These are phyloP conservation scores for Hemileccinum impolitum DNA, from an alignment of 768 basidiomycete genomes.

Conservation along the genomic window DNA sequence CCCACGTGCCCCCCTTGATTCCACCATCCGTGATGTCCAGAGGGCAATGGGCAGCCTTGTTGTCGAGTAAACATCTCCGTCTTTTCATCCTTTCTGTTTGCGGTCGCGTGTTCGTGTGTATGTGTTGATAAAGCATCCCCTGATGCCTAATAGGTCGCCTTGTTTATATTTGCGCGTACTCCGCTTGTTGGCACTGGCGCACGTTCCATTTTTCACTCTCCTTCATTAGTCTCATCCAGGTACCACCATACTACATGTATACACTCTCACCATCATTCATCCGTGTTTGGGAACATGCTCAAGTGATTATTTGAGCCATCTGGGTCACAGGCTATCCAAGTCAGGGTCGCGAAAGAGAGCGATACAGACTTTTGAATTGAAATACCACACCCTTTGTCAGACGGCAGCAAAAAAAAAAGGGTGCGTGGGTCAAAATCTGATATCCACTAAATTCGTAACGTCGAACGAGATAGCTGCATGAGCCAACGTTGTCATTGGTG, in stretches of 20 bases:
- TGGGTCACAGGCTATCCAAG: neutral
- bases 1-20: slow-evolving; percentile 44
- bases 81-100: neutral
- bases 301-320: neutral
- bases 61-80: slow-evolving; percentile 51
- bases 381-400: neutral
- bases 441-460: slow-evolving; percentile 6
- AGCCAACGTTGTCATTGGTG: neutral
- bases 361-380: slow-evolving; percentile 7
- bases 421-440: slow-evolving; percentile 12
- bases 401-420: slow-evolving; percentile 11
- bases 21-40: slow-evolving; percentile 64
- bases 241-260: slow-evolving; percentile 24
- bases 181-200: slow-evolving; percentile 4
- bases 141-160: slow-evolving; percentile 17
- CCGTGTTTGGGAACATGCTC: neutral
- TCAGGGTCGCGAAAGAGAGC: slow-evolving; percentile 14
- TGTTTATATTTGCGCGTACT: slow-evolving; percentile 17
- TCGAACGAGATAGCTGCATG: slow-evolving; percentile 9
- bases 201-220: slow-evolving; percentile 24
- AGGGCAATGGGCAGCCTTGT: slow-evolving; percentile 75
- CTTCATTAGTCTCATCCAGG: slow-evolving; percentile 26
- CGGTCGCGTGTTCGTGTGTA: slow-evolving; percentile 17
- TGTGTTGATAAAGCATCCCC: slow-evolving; percentile 19
- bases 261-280: slow-evolving; percentile 16